A percentile compares a stretch with the other conserved stretches of the same genome.
Evolutionary conservation across 805 yeast species (phyloP).

Genomic region (Sugiyamaella lignohabitans): DNA sequence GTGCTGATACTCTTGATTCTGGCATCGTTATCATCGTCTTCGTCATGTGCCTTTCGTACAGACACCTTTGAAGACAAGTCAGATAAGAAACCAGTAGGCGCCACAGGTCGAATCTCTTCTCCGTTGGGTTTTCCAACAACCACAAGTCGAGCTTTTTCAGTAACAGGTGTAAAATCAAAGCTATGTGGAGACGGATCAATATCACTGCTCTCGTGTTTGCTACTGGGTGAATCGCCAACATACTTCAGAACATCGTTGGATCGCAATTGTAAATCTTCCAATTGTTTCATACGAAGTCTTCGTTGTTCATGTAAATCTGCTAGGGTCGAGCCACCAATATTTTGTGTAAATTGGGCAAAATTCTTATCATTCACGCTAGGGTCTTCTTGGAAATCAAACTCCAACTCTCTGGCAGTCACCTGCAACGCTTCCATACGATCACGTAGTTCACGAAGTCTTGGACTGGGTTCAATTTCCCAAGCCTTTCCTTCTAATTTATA

Average conservation of each 20-base stretch:
- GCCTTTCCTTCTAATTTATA: conserved; percentile 37
- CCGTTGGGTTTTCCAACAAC: conserved; percentile 17
- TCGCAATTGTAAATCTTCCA: conserved; percentile 59
- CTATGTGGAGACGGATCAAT: conserved; percentile 8
- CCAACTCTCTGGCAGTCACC: conserved; percentile 76
- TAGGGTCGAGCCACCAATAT: conserved; percentile 7
- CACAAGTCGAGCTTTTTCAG: conserved; percentile 22
- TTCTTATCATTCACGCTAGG: conserved; percentile 49
- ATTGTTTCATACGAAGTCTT: conserved; percentile 55
- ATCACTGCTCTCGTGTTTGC: background rate
- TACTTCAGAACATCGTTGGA: conserved; percentile 56
- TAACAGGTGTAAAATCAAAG: conserved; percentile 14
- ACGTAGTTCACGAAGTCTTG: conserved; percentile 64
- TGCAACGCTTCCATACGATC: conserved; percentile 82
- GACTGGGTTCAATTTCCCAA: conserved; percentile 63
- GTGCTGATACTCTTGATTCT: background rate
- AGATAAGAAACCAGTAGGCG: conserved; percentile 5
- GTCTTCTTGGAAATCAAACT: conserved; percentile 72
- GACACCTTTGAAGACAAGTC: conserved; percentile 11
- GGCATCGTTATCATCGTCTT: background rate
- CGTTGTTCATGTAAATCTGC: conserved; percentile 49
- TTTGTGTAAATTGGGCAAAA: background rate
- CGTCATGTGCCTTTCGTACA: background rate
- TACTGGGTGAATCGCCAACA: conserved; percentile 8
- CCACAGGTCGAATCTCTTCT: conserved; percentile 1